These are phyloP conservation scores for Closterium sp. DNA, from an alignment of 139 green algal species.

Conservation along the genomic window DNA sequence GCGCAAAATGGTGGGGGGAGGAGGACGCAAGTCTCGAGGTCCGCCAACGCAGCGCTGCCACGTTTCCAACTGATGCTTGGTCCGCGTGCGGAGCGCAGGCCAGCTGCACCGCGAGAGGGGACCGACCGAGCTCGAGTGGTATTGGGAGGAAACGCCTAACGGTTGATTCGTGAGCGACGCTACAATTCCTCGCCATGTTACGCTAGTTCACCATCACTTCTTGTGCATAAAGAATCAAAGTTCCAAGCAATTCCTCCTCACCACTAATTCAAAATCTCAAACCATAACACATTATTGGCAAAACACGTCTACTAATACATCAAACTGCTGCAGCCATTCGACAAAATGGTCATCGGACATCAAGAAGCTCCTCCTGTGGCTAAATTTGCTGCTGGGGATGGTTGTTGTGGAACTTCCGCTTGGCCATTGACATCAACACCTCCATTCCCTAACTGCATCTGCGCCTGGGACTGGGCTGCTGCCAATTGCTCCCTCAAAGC, in stretches of 20 bases:
- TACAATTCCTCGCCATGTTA: background rate
- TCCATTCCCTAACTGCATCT: background rate
- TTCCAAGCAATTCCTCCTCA: too few relatives aligned
- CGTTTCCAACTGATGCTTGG: background rate
- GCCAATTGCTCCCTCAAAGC: conserved; percentile 5
- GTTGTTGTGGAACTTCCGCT: background rate
- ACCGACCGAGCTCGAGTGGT: too few relatives aligned
- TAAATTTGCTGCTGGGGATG: background rate
- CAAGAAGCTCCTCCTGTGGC: background rate
- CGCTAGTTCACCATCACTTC: too few relatives aligned
- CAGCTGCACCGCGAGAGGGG: background rate
- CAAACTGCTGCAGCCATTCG: background rate
- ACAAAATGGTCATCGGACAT: background rate
- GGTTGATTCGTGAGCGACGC: background rate
- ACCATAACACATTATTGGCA: too few relatives aligned
- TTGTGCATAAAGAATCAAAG: too few relatives aligned
- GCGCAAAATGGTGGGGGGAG: background rate
- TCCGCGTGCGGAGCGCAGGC: background rate
- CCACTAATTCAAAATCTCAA: too few relatives aligned
- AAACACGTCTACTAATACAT: background rate
- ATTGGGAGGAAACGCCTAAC: background rate
- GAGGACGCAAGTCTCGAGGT: background rate
- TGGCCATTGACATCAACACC: background rate
- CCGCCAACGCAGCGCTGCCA: background rate
- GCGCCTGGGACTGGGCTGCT: conserved; percentile 9